Percentiles rank a stretch among this genome's conserved stretches.
These are phyloP conservation scores for Leucocoprinus sp. DNA, from an alignment of 768 basidiomycete genomes.

Conservation along the genomic window DNA sequence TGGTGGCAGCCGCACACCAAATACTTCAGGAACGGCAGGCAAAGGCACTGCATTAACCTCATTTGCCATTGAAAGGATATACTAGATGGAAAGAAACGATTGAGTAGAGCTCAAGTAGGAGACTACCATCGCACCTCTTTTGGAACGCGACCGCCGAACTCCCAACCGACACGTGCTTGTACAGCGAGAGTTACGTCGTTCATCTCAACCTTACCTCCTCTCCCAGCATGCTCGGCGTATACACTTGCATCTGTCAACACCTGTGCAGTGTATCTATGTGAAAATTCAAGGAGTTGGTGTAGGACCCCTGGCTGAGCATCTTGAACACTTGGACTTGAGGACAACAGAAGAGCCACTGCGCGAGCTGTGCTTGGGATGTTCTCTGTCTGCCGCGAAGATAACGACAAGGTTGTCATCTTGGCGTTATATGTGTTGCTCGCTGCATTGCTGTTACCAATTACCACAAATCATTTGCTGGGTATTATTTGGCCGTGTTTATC, in stretches of 20 bases:
- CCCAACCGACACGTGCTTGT: conserved; percentile 88
- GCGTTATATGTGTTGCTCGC: neutral
- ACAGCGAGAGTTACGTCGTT: conserved; percentile 78
- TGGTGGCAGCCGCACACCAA: conserved; percentile 76
- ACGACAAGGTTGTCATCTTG: conserved; percentile 2
- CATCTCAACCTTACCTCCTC: conserved; percentile 70
- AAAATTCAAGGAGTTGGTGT: conserved; percentile 81
- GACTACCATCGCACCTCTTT: conserved; percentile 62
- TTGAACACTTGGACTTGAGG: conserved; percentile 76
- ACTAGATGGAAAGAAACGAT: conserved; percentile 31
- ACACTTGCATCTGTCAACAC: conserved; percentile 80
- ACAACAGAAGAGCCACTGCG: conserved; percentile 74
- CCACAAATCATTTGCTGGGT: conserved; percentile 2
- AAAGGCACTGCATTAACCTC: conserved; percentile 78
- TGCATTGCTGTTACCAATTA: neutral
- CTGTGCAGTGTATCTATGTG: conserved; percentile 77
- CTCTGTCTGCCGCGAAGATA: conserved; percentile 41
- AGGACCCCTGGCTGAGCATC: conserved; percentile 83
- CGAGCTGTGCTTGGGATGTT: conserved; percentile 80
- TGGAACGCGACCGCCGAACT: conserved; percentile 81
- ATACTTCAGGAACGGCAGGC: conserved; percentile 81
- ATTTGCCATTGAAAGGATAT: conserved; percentile 69
- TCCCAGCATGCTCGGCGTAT: conserved; percentile 81
- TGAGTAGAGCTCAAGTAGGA: conserved; percentile 1
- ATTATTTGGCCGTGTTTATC: conserved; percentile 5